Evolutionary conservation across 805 yeast genomes (phyloP), one percentile per base, ranked within the genome.

Genomic region (Candida khao-thaluensis): DNA sequence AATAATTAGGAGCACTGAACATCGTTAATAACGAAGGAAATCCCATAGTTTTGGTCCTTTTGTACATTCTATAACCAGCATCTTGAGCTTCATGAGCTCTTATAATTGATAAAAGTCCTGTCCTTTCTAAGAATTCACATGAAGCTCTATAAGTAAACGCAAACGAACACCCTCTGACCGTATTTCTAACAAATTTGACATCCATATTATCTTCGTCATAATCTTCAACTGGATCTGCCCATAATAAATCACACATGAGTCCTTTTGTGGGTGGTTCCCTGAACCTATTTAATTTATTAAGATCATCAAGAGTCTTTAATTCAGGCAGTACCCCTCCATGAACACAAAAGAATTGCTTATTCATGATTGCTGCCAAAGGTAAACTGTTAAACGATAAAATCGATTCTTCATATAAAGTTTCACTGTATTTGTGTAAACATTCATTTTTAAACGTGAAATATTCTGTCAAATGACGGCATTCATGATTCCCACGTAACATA

Each of bases 51-150:
- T 78, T 76, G 1, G 96, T 86, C 49, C 86, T 79, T 52, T 82
- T 84, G 64, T 91, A 91, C 87, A 93, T 93, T 57, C 96, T 71
- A 63, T 90, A 91, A 25, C 99, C 99, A 7, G 93, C 90, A 61
- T 91, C 97, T 62, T 91, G 99, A 1, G 97, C 97, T 64, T 91
- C 97, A 60, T 91, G 99, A 1, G 97, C 98, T 42, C 99, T 74
- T 32, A 91, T 87, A 24, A 91, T 77, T n/a, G 89, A 83, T 22
- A 91, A 66, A 25, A 91, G 66, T 16, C 86, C 84, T 28, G 88
- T 91, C 37, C 79, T 71, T 49, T 84, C 83, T 51, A 91, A 68
- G 52, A 91, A 91, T 31, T 76, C 76, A 52, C 93, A 83, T 2
- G 83, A 76, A 0, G 97, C 96, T 52, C 74, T 75, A 60, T 84